phyloP scores from a whole-genome alignment of 129 eudicot genomes.

The Sambucus nigra region DNA sequence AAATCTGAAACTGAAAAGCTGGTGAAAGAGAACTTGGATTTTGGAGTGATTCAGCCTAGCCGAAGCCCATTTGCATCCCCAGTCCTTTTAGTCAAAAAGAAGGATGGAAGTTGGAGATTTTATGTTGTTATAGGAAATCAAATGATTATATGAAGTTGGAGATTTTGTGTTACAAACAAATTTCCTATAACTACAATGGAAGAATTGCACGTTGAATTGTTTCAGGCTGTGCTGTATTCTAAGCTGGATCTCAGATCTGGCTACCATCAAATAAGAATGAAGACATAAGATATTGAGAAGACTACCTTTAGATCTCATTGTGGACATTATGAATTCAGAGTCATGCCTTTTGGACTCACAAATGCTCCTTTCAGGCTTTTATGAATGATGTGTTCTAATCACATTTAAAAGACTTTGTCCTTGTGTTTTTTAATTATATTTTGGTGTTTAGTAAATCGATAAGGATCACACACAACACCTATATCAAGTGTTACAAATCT shows the following conservation, averaged over 20 bases:
- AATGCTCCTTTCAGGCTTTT: not conserved
- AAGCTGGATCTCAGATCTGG: not conserved
- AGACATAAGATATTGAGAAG: not conserved
- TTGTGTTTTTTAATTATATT: not conserved
- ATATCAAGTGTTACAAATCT: not conserved
- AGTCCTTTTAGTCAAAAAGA: not conserved
- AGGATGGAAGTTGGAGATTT: not conserved
- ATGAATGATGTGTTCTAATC: not conserved
- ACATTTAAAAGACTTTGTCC: not conserved
- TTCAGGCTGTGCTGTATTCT: not conserved
- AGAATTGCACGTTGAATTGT: not conserved
- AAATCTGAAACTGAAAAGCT: not conserved
- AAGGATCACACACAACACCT: not conserved
- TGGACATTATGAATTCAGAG: not conserved
- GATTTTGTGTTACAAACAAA: not conserved
- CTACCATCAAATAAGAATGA: not conserved
- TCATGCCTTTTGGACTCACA: not conserved
- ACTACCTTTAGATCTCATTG: not conserved
- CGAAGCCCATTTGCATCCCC: not conserved
- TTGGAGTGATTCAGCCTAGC: not conserved
- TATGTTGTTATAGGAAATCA: not conserved
- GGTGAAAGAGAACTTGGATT: not conserved
- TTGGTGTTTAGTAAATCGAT: not conserved
- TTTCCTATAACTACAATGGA: not conserved
- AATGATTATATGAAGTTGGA: not conserved